Evolutionary conservation across 2,329 filamentous ascomycete genomes (phyloP), one percentile per base, ranked within the genome.

Genomic region (Fusarium sp.): DNA sequence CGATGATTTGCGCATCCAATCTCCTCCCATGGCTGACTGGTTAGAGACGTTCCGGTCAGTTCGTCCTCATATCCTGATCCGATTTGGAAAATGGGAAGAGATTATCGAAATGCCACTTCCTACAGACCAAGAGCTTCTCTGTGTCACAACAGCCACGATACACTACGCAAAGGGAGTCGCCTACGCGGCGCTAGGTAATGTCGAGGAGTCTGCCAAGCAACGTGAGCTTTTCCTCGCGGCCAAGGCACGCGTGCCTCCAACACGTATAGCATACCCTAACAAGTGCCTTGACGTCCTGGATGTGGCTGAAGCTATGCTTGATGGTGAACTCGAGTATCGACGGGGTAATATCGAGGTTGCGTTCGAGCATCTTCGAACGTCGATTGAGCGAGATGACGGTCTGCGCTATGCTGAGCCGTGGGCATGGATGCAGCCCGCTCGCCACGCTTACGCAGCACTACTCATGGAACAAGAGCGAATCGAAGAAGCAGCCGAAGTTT

Each of bases 11-110:
- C 70, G 70, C 5, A 60, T 74, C 9, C 73, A 87, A 60, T 89
- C 86, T 0, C 89, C 89, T 0, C 89, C 89, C 0, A 92, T 93
- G 90, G 89, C 90, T 1, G 90, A 93, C 75, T 93, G 89, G 87
- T 78, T 92, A 2, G 91, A 93, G 76, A 85, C 85, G 3, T 92
- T 92, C 67, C 75, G 90, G 7, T 83, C 85, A 3, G 87, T 92
- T 72, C 84, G 86, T 4, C 80, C 90, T 9, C 91, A 94, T 75
- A 88, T 89, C 1, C 80, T 92, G 11, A 83, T 94, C 38, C 87
- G 91, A 0, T 94, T 94, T 68, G 91, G 91, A 0, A 81, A 80
- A 26, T 93, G 91, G 91, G 72, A 88, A 2, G 88, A 92, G 1
- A 83, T 93, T 34, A 77, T 90, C 18, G 78, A 80, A 2, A 77